phyloP scores from a whole-genome alignment of 2,329 filamentous ascomycete species.

The Pseudopyrenochaeta lycopersici region DNA sequence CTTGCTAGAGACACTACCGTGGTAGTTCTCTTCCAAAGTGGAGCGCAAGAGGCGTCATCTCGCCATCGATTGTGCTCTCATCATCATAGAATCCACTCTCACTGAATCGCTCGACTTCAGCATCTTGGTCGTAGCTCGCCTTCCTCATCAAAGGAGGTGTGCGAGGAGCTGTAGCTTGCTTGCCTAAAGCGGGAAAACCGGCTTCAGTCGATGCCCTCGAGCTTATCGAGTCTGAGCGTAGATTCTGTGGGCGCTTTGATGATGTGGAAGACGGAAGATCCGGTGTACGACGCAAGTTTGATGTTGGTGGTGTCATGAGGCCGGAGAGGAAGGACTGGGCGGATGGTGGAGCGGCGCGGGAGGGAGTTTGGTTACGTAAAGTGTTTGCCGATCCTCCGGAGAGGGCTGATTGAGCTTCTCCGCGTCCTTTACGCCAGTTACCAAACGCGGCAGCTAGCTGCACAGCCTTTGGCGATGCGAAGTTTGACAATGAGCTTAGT shows the following conservation, averaged over 20 bases:
- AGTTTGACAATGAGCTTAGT: constrained; percentile 77
- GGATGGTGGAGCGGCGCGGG: constrained; percentile 52
- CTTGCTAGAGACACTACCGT: constrained; percentile 4
- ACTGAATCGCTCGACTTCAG: constrained; percentile 60
- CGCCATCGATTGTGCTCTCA: constrained; percentile 56
- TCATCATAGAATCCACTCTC: constrained; percentile 61
- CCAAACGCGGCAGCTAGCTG: constrained; percentile 98
- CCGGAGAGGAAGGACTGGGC: constrained; percentile 76
- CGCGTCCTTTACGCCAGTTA: constrained; percentile 81
- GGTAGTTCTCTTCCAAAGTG: constrained; percentile 43
- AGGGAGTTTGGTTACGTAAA: constrained; percentile 46
- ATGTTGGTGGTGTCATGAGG: constrained; percentile 88
- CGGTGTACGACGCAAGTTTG: constrained; percentile 71
- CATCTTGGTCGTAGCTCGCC: constrained; percentile 67
- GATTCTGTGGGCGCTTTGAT: constrained; percentile 32
- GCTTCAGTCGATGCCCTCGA: constrained; percentile 39
- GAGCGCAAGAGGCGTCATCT: constrained; percentile 44
- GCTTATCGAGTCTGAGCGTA: constrained; percentile 37
- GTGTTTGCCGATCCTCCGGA: constrained; percentile 38
- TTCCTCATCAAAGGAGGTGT: constrained; percentile 66
- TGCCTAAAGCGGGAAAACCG: constrained; percentile 44
- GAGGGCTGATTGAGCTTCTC: constrained; percentile 58
- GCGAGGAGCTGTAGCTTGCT: constrained; percentile 37
- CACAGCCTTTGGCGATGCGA: constrained; percentile 83
- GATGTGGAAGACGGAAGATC: constrained; percentile 49